Evolutionary conservation across 208 protist species (phyloP).

Genomic region (Porcisia hertigi): DNA sequence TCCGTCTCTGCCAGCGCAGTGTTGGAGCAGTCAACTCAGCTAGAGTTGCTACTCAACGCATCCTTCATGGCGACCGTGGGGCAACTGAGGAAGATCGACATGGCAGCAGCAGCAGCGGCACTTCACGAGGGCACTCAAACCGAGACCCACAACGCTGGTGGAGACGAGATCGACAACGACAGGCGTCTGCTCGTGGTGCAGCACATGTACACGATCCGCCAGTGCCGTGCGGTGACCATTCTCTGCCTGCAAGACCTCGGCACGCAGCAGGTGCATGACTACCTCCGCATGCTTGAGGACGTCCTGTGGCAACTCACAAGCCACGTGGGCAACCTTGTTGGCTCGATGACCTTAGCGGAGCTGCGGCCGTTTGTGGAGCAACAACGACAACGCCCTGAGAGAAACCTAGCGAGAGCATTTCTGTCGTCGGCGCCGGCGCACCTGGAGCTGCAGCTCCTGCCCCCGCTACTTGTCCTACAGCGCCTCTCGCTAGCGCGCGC

Average conservation of each 20-base stretch:
- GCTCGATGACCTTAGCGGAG: conserved; percentile 23
- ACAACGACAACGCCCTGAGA: neutral
- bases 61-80: conserved; percentile 35
- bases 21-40: conserved; percentile 76
- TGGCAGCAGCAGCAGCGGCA: neutral
- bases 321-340: conserved; percentile 54
- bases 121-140: neutral
- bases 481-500: conserved; percentile 51
- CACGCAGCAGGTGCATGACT: conserved; percentile 64
- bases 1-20: conserved; percentile 63
- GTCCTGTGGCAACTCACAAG: conserved; percentile 76
- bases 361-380: conserved; percentile 14
- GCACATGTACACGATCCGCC: conserved; percentile 60
- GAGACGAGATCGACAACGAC: neutral
- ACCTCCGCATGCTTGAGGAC: conserved; percentile 78
- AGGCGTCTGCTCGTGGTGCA: conserved; percentile 5
- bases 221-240: conserved; percentile 56
- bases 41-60: conserved; percentile 71
- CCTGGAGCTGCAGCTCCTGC: conserved; percentile 13
- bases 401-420: conserved; percentile 16
- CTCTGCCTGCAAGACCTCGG: conserved; percentile 79
- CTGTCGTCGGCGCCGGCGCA: neutral
- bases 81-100: neutral
- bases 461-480: conserved; percentile 30
- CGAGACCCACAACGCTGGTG: neutral